Evolutionary conservation across 257 asterid genomes (phyloP).

Genomic region (Orobanche coerulescens): DNA sequence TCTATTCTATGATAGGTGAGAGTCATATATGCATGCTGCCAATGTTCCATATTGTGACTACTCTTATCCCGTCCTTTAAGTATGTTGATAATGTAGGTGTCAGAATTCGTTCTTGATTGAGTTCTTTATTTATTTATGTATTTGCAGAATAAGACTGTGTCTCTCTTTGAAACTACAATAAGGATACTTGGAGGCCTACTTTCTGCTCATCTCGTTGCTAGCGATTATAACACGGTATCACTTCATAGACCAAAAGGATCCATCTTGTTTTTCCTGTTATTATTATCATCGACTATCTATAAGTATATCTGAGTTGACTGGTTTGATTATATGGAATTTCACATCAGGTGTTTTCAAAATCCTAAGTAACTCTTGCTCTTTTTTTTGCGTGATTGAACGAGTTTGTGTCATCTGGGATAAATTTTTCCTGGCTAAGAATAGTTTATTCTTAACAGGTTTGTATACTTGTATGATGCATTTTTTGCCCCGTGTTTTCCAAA

Average conservation of each 20-base stretch:
- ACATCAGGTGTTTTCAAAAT: not conserved
- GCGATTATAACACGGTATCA: conserved; percentile 88
- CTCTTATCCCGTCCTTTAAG: conserved; percentile 3
- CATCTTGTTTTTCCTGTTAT: conserved; percentile 4
- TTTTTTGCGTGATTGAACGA: not conserved
- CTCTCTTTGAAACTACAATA: conserved; percentile 93
- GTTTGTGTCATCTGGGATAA: not conserved
- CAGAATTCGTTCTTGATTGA: conserved; percentile 15
- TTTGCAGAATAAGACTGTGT: conserved; percentile 92
- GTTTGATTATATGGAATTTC: not conserved
- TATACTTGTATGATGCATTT: not conserved
- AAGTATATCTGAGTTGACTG: too few species aligned
- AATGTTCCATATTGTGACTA: conserved; percentile 1
- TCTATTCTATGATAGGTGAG: not conserved
- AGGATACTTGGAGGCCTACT: conserved; percentile 95
- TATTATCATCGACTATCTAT: not conserved
- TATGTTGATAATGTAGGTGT: conserved; percentile 5
- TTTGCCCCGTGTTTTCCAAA: not conserved
- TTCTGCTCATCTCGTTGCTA: conserved; percentile 96
- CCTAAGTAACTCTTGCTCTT: conserved; percentile 1
- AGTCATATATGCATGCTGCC: not conserved
- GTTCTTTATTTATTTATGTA: conserved; percentile 18
- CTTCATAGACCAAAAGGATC: conserved; percentile 10
- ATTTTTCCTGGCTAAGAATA: not conserved
- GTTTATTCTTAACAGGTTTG: not conserved